Conservation (phyloP, 306 rosid genomes). For the Vachellia collinsii region DNA sequence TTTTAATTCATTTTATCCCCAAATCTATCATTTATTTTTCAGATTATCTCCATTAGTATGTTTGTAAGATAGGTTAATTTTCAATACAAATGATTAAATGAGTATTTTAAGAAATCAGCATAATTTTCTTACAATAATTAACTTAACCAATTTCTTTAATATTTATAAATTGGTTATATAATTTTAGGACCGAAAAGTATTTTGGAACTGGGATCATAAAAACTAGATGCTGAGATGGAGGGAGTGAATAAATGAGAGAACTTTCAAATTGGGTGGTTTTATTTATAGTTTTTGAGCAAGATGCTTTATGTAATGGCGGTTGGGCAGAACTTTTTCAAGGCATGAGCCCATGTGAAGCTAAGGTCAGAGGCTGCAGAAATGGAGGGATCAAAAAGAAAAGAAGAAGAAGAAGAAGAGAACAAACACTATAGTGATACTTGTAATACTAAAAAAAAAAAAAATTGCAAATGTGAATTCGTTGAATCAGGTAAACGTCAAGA, state of each 20-base stretch:
- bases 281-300: background rate
- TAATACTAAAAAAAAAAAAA: background rate
- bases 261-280: background rate
- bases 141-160: too few species aligned
- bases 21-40: background rate
- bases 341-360: slow-evolving; percentile 12
- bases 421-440: background rate
- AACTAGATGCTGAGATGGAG: background rate
- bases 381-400: background rate
- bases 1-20: background rate
- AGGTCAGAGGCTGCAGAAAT: background rate
- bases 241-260: background rate
- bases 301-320: slow-evolving; percentile 1
- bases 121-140: too few species aligned
- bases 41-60: too few species aligned
- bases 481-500: background rate
- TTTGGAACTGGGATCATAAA: background rate
- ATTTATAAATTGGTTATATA: too few species aligned
- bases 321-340: background rate
- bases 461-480: background rate
- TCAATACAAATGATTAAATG: background rate
- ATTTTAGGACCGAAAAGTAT: background rate
- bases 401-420: background rate
- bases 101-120: too few species aligned
- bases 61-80: too few species aligned